Evolutionary conservation across 768 basidiomycete species (phyloP).

Genomic region (Guyanaporus albipodus): DNA sequence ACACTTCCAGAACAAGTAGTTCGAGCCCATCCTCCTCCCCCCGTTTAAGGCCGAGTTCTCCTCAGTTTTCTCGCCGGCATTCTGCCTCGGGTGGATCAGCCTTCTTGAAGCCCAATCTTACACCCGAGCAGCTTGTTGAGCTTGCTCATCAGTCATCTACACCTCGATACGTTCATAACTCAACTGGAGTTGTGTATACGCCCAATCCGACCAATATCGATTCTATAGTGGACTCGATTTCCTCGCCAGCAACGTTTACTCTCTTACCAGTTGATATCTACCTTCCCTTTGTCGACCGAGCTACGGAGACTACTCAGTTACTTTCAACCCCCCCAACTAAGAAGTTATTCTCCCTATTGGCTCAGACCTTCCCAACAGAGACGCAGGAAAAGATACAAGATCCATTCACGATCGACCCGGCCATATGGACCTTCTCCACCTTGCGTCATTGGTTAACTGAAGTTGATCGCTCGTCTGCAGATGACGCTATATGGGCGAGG

Average conservation of each 20-base stretch:
- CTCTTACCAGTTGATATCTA: constrained; percentile 72
- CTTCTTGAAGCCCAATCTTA: constrained; percentile 47
- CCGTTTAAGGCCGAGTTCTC: constrained; percentile 48
- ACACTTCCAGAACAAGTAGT: constrained; percentile 21
- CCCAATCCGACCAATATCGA: constrained; percentile 5
- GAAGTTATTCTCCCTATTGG: constrained; percentile 68
- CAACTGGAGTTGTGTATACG: background rate
- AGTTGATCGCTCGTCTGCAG: constrained; percentile 55
- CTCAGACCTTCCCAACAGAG: constrained; percentile 57
- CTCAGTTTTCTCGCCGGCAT: constrained; percentile 30
- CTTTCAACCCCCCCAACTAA: constrained; percentile 62
- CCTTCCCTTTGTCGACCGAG: constrained; percentile 84
- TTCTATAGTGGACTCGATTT: background rate
- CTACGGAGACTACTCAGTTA: constrained; percentile 67
- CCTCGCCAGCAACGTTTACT: constrained; percentile 61
- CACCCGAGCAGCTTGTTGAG: constrained; percentile 72
- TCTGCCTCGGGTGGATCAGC: constrained; percentile 34
- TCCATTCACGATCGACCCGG: constrained; percentile 49
- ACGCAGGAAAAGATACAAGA: constrained; percentile 29
- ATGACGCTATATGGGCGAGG: constrained; percentile 72
- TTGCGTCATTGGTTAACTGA: constrained; percentile 66
- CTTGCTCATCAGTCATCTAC: constrained; percentile 61
- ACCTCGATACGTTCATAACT: constrained; percentile 29
- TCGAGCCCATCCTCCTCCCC: constrained; percentile 39
- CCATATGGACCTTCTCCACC: constrained; percentile 68